phyloP scores from a whole-genome alignment of 305 asterid genomes.

The Plantago lanceolata region DNA sequence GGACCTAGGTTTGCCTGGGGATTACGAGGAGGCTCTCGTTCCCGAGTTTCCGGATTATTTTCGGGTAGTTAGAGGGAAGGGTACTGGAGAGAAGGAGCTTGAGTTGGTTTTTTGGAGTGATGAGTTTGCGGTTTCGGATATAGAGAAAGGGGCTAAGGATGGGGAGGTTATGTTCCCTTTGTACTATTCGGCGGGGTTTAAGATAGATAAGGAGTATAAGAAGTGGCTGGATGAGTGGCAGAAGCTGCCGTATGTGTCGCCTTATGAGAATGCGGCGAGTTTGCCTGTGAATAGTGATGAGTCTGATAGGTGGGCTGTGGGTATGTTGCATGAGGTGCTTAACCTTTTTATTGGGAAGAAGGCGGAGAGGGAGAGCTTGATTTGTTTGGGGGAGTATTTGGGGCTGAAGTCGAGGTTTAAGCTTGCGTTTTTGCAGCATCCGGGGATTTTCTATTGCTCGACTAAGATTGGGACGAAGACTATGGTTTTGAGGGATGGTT shows the following conservation, averaged over 20 bases:
- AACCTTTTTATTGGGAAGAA: slow-evolving; percentile 72
- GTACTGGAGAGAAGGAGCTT: slow-evolving; percentile 31
- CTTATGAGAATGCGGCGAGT: slow-evolving; percentile 60
- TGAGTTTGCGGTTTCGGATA: slow-evolving; percentile 65
- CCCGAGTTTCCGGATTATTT: slow-evolving; percentile 82
- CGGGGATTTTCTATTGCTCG: slow-evolving; percentile 79
- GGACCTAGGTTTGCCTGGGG: slow-evolving; percentile 78
- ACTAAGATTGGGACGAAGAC: slow-evolving; percentile 63
- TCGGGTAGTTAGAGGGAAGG: slow-evolving; percentile 35
- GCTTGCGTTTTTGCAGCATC: slow-evolving; percentile 67
- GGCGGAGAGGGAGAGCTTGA: slow-evolving; percentile 64
- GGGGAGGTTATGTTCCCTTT: slow-evolving; percentile 40
- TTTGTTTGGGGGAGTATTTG: slow-evolving; percentile 62
- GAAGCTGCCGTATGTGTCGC: slow-evolving; percentile 79
- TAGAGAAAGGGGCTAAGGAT: slow-evolving; percentile 40
- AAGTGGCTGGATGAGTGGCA: slow-evolving; percentile 93
- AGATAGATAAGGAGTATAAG: slow-evolving; percentile 79
- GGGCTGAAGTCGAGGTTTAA: slow-evolving; percentile 83
- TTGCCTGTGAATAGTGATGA: slow-evolving; percentile 52
- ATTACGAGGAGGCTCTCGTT: slow-evolving; percentile 41
- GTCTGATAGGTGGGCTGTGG: slow-evolving; percentile 78
- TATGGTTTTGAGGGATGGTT: slow-evolving; percentile 70
- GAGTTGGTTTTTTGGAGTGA: slow-evolving; percentile 86
- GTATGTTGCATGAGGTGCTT: slow-evolving; percentile 72
- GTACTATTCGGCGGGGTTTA: slow-evolving; percentile 59